A percentile compares a stretch with the other conserved stretches of the same genome.
Conservation (phyloP, 228 moss, liverwort and hornwort species). For the Sphagnum fallax region DNA sequence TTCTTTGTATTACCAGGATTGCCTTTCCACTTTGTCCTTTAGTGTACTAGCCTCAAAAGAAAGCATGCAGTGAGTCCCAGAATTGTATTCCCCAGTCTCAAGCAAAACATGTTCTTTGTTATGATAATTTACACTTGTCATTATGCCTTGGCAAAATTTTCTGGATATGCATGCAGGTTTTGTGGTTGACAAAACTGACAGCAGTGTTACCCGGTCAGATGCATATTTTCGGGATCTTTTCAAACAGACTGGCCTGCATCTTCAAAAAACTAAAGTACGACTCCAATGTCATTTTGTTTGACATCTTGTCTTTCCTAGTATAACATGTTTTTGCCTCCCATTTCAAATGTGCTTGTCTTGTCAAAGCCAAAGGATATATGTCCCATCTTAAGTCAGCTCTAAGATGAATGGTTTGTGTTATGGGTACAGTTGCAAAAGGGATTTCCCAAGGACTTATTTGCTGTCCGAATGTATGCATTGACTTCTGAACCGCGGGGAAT, state of each 20-base stretch:
- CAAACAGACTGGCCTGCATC: constrained; percentile 59
- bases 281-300: neutral
- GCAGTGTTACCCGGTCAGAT: constrained; percentile 89
- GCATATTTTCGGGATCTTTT: constrained; percentile 84
- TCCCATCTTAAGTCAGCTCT: too few relatives aligned
- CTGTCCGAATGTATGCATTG: constrained; percentile 91
- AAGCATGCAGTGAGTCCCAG: too few relatives aligned
- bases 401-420: constrained; percentile 1
- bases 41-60: too few relatives aligned
- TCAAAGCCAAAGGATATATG: neutral
- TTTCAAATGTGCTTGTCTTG: neutral
- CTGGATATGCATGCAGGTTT: constrained; percentile 47
- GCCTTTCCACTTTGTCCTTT: too few relatives aligned
- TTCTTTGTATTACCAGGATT: too few relatives aligned
- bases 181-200: constrained; percentile 88
- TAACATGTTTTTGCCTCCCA: neutral
- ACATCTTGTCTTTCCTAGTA: neutral
- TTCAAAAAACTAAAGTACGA: constrained; percentile 78
- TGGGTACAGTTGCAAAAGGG: constrained; percentile 81
- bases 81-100: too few relatives aligned
- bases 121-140: too few relatives aligned
- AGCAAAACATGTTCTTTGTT: too few relatives aligned
- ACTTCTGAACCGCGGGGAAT: constrained; percentile 39
- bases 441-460: constrained; percentile 90
- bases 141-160: neutral